Base-by-base conservation (phyloP, 805 yeast species). In the Jamesozyma gamospora region DNA sequence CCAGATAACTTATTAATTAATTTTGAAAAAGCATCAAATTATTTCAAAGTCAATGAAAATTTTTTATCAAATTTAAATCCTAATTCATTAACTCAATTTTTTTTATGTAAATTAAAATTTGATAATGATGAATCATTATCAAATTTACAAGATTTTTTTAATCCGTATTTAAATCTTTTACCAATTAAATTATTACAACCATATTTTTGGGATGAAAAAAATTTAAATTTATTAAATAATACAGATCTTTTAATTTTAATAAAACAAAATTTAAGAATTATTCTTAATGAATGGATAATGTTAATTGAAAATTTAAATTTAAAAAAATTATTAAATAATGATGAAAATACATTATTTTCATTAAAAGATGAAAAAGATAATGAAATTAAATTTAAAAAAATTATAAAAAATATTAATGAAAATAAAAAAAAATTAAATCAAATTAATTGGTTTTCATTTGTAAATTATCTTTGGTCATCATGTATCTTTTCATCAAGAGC, bases 401-500 rank as follows among this genome's bases (percentile, higher is more conserved):
- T 45, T 4, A 21, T 41, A 6, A 14, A 19, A 4, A 42, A 45
- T 34, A 38, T 42, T 19, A 31, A 39, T 11, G 12, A 16, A 2
- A 32, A 41, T 9, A 3, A 34, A 4, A 17, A n/a, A 13, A 3
- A 14, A 4, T 27, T 40, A 45, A 35, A 32, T 63, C 11, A 71
- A 34, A 16, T 38, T 21, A 28, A 24, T 8, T 81, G 88, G 88
- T 69, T 77, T 1, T 66, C 76, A 41, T 81, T 82, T 49, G 65
- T 75, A 0, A 77, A 76, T 5, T 87, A 79, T 54, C 53, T 81
- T 4, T 88, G 96, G 95, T 76, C 94, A 0, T 63, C 72, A 32
- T 66, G 74, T 34, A 80, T 84, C 12, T 70, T 83, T 46, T 70
- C 77, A 10, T 79, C 95, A 1, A 70, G 96, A 46, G 82, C 92